Base-by-base conservation (phyloP, 2,329 filamentous ascomycete genomes). In the Cladobotryum mycophilum region DNA sequence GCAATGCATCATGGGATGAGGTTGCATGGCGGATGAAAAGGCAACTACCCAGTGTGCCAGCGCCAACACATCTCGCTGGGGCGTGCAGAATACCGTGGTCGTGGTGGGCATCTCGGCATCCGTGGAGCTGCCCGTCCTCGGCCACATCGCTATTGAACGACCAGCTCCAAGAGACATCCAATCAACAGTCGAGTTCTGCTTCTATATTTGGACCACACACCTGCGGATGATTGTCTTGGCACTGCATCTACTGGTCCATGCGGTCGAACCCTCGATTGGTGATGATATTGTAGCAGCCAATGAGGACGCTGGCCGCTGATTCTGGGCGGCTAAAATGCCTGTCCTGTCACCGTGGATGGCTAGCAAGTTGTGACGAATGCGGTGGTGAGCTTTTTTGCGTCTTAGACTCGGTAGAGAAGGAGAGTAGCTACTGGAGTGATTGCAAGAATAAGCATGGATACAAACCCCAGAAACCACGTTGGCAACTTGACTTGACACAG, bases 121-220 rank as follows among this genome's bases (percentile, higher is more conserved):
- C 50, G 45, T 52, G 48, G 53, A 51, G 56, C 56, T 55, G 53
- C 55, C 50, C 30, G 53, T 53, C 55, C 46, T 50, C 52, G 55
- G 54, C 47, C 15, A 53, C 52, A 56, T 57, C 56, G 53, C 55
- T 54, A 57, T 55, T 45, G 48, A 61, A 53, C 53, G 53, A 55
- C 59, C 33, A 40, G 20, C 55, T 56, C 52, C 11, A 17, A 37
- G 41, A 44, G 34, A 20, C 22, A 41, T 15, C 70, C 69, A 72
- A 73, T 73, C 53, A 66, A 38, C 34, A 5, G 14, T 4, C 42
- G 25, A 37, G 49, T 47, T 41, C 52, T 33, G 46, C 38, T 61
- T 63, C 62, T 71, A 71, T 66, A 67, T 67, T 67, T 69, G 60
- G 64, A 45, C 58, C 55, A 61, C 58, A 61, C 58, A 61, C 56